Percentiles rank a stretch among this genome's conserved stretches.
These are phyloP conservation scores for Kockiozyma suomiensis DNA, from an alignment of 805 yeast genomes.

Conservation along the genomic window DNA sequence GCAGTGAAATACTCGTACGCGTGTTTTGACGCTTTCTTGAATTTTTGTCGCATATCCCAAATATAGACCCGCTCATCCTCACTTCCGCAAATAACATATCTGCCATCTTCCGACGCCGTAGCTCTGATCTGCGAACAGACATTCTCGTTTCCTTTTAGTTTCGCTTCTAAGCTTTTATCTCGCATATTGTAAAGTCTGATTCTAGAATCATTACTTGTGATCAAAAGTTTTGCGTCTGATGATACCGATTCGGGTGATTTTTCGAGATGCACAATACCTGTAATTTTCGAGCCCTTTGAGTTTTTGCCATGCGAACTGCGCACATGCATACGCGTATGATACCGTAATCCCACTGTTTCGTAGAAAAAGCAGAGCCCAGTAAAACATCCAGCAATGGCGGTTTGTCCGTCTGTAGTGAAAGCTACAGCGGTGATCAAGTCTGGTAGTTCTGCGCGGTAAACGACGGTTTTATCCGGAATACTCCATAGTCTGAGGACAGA, in stretches of 20 bases:
- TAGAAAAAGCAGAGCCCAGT: conserved; percentile 66
- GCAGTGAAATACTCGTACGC: conserved; percentile 46
- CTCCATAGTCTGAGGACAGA: conserved; percentile 80
- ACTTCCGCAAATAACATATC: conserved; percentile 71
- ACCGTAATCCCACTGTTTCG: conserved; percentile 63
- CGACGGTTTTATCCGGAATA: conserved; percentile 68
- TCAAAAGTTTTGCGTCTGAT: conserved; percentile 50
- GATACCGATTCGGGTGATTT: conserved; percentile 33
- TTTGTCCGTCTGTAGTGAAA: conserved; percentile 64
- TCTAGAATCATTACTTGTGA: conserved; percentile 82
- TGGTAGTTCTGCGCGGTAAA: conserved; percentile 61
- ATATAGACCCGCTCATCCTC: conserved; percentile 86
- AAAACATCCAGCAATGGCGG: conserved; percentile 74
- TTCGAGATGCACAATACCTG: conserved; percentile 62
- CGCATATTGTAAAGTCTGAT: conserved; percentile 64
- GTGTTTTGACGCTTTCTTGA: conserved; percentile 35
- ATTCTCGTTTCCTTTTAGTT: conserved; percentile 74
- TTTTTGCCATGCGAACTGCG: conserved; percentile 41
- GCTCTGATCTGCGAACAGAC: conserved; percentile 74
- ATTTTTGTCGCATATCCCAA: conserved; percentile 56
- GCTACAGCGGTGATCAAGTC: conserved; percentile 74
- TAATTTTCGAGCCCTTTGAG: conserved; percentile 60
- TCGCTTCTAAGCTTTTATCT: conserved; percentile 59
- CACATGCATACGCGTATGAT: conserved; percentile 52
- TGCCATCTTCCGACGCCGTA: conserved; percentile 56